phyloP scores from a whole-genome alignment of 2,329 filamentous ascomycete genomes.

The Phialophora chinensis region DNA sequence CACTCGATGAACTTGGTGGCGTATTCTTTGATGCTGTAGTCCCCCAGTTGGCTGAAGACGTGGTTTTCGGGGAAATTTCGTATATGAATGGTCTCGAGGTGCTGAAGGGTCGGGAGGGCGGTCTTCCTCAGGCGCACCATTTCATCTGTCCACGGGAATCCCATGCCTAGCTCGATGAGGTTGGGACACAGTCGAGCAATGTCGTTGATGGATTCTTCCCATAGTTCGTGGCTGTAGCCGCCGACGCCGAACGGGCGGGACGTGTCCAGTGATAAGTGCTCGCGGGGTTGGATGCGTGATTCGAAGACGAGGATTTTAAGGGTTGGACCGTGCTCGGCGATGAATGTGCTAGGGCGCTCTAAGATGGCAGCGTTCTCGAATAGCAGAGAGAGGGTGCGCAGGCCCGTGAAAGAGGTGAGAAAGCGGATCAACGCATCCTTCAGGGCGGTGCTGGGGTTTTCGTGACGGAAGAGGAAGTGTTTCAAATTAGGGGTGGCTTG shows the following conservation, averaged over 20 bases:
- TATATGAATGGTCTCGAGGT: constrained; percentile 39
- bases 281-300: constrained; percentile 40
- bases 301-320: constrained; percentile 38
- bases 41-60: constrained; percentile 37
- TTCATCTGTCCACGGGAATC: constrained; percentile 41
- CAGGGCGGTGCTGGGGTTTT: constrained; percentile 32
- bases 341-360: constrained; percentile 33
- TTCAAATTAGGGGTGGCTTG: constrained; percentile 28
- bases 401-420: constrained; percentile 38
- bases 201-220: constrained; percentile 39
- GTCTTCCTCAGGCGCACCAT: constrained; percentile 38
- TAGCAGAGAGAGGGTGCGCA: constrained; percentile 36
- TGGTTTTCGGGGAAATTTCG: constrained; percentile 40
- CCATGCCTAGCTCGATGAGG: constrained; percentile 37
- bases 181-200: constrained; percentile 39
- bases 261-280: constrained; percentile 37
- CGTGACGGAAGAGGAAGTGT: constrained; percentile 38
- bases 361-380: constrained; percentile 39
- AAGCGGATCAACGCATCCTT: constrained; percentile 36
- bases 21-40: constrained; percentile 40
- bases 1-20: constrained; percentile 40
- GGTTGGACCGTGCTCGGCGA: constrained; percentile 37
- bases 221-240: constrained; percentile 40
- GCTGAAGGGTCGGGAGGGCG: constrained; percentile 32
- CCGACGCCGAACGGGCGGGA: constrained; percentile 39